Evolutionary conservation across 2,329 filamentous ascomycete genomes (phyloP).

Genomic region (Exophiala dermatitidis): DNA sequence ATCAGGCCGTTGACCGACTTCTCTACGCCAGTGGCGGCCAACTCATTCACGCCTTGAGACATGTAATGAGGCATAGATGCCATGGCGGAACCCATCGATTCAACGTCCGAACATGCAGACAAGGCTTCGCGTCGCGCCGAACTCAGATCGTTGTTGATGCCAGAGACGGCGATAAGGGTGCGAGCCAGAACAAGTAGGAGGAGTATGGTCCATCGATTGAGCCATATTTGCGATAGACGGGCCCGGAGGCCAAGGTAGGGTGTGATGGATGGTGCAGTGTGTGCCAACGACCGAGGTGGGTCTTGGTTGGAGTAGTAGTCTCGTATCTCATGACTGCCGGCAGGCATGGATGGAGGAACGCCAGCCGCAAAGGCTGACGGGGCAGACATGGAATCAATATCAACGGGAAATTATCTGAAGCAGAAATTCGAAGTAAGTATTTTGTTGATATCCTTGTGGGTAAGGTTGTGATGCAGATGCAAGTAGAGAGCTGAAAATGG

Average conservation of each 20-base stretch:
- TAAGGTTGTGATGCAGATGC: not conserved
- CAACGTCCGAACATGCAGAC: conserved; percentile 82
- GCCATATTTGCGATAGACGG: conserved; percentile 89
- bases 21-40: conserved; percentile 73
- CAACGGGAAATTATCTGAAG: conserved; percentile 25
- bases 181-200: conserved; percentile 77
- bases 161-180: conserved; percentile 66
- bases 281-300: conserved; percentile 48
- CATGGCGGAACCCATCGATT: conserved; percentile 89
- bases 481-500: conserved; percentile 1
- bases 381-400: conserved; percentile 25
- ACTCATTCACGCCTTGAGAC: conserved; percentile 75
- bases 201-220: conserved; percentile 94
- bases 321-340: conserved; percentile 53
- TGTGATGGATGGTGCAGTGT: conserved; percentile 65
- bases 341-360: conserved; percentile 54
- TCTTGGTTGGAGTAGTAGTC: conserved; percentile 52
- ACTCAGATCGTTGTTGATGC: conserved; percentile 65
- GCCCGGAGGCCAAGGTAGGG: conserved; percentile 87
- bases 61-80: conserved; percentile 98
- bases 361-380: conserved; percentile 44
- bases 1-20: conserved; percentile 74
- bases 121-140: conserved; percentile 75
- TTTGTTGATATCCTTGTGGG: not conserved
- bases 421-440: conserved; percentile 11